Percentiles rank a stretch among this genome's conserved stretches.
phyloP scores from a whole-genome alignment of 176 grass and related monocot species.

The Oryza punctata region DNA sequence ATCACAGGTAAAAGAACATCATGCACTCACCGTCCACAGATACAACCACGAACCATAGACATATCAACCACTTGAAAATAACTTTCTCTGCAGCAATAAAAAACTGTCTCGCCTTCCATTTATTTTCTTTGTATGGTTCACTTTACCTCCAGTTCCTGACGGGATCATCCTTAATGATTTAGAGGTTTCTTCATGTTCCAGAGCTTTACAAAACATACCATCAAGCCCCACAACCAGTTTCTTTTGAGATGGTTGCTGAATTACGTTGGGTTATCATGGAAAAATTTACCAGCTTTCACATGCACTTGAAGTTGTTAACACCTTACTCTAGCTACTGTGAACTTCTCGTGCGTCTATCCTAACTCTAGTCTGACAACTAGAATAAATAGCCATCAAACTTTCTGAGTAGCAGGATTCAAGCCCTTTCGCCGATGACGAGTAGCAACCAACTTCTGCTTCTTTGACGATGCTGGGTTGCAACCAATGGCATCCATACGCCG shows the following conservation, averaged over 20 bases:
- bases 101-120: neutral
- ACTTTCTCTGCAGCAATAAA: too few species aligned
- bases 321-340: neutral
- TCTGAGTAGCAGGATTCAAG: neutral
- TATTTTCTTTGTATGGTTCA: neutral
- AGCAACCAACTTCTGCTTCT: conserved; percentile 47
- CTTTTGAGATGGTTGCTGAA: too few species aligned
- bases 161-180: neutral
- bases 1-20: too few species aligned
- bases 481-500: conserved; percentile 28
- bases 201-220: conserved; percentile 1
- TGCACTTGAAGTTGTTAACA: neutral
- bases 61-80: too few species aligned
- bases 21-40: too few species aligned
- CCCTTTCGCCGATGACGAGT: conserved; percentile 14
- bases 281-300: neutral
- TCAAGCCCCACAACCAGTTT: neutral
- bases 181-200: neutral
- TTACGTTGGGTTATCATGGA: neutral
- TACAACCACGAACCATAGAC: too few species aligned
- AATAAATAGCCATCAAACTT: neutral
- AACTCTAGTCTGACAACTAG: conserved; percentile 1
- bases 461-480: conserved; percentile 1
- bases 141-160: neutral
- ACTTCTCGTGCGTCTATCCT: conserved; percentile 4